These are phyloP conservation scores for Apiotrichum sp. DNA, from an alignment of 1,284 basidiomycete genomes.

Conservation along the genomic window DNA sequence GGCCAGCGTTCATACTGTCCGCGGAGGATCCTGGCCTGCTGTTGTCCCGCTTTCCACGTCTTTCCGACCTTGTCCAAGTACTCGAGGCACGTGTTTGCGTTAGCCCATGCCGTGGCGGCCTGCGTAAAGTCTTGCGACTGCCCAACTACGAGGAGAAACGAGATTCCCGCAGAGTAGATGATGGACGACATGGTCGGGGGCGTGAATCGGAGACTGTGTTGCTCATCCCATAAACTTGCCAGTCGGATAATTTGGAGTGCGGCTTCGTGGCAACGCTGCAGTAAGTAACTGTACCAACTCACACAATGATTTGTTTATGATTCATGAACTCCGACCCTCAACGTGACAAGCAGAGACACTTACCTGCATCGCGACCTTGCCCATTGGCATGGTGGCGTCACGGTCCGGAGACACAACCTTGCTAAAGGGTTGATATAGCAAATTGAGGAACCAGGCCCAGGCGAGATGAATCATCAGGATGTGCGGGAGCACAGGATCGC, in stretches of 20 bases:
- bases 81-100: constrained; percentile 2
- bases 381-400: background rate
- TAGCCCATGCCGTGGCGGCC: constrained; percentile 1
- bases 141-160: constrained; percentile 9
- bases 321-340: too few species aligned
- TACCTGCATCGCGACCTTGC: constrained; percentile 9
- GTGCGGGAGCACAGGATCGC: constrained; percentile 54
- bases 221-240: constrained; percentile 54
- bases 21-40: constrained; percentile 6
- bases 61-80: constrained; percentile 4
- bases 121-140: constrained; percentile 7
- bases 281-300: background rate
- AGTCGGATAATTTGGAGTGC: constrained; percentile 61
- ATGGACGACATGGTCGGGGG: constrained; percentile 61
- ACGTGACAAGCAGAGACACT: too few species aligned
- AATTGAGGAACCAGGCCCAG: constrained; percentile 60
- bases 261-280: constrained; percentile 55
- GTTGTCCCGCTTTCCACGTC: constrained; percentile 7
- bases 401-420: background rate
- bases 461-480: constrained; percentile 59
- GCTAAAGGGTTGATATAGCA: constrained; percentile 58
- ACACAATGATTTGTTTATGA: too few species aligned
- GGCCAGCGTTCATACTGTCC: too few species aligned
- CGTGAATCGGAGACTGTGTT: constrained; percentile 60
- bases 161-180: constrained; percentile 60